Conservation (phyloP, 768 basidiomycete genomes). For the Nidularia pulvinata region DNA sequence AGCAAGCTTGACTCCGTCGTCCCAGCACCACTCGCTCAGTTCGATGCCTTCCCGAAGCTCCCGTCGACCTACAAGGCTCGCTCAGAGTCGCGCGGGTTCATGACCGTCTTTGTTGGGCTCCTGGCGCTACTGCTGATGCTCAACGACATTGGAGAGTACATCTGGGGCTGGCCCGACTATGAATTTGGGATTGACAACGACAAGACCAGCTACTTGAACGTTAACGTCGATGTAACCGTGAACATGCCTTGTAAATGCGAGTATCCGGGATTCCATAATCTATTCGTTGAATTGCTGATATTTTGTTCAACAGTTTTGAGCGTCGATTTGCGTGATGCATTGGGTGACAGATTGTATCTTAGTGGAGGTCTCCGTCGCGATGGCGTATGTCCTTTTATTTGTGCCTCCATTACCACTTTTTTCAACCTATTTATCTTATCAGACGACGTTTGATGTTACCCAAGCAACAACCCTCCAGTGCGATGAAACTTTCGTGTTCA, state of each 20-base stretch:
- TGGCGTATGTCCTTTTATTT: conserved; percentile 50
- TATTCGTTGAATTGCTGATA: neutral
- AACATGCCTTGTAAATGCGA: conserved; percentile 93
- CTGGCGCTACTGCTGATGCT: conserved; percentile 75
- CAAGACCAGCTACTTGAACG: conserved; percentile 59
- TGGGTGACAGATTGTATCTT: conserved; percentile 91
- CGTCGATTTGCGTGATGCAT: conserved; percentile 88
- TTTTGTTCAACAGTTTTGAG: conserved; percentile 58
- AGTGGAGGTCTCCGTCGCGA: conserved; percentile 80
- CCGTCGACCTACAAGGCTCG: conserved; percentile 80
- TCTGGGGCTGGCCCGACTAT: conserved; percentile 93
- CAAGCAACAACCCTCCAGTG: conserved; percentile 77
- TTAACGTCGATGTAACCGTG: conserved; percentile 93
- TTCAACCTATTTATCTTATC: neutral
- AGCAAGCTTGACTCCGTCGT: conserved; percentile 64
- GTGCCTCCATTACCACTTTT: neutral
- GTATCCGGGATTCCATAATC: conserved; percentile 23
- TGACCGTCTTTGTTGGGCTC: conserved; percentile 70
- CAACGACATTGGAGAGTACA: conserved; percentile 88
- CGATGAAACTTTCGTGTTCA: neutral
- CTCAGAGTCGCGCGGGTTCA: conserved; percentile 78
- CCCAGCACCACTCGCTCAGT: conserved; percentile 64
- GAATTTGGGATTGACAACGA: conserved; percentile 85
- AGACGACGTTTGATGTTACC: conserved; percentile 81
- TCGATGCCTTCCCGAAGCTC: conserved; percentile 90